Conservation (phyloP, 495 filamentous ascomycete species). For the Thermothielavioides terrestris region DNA sequence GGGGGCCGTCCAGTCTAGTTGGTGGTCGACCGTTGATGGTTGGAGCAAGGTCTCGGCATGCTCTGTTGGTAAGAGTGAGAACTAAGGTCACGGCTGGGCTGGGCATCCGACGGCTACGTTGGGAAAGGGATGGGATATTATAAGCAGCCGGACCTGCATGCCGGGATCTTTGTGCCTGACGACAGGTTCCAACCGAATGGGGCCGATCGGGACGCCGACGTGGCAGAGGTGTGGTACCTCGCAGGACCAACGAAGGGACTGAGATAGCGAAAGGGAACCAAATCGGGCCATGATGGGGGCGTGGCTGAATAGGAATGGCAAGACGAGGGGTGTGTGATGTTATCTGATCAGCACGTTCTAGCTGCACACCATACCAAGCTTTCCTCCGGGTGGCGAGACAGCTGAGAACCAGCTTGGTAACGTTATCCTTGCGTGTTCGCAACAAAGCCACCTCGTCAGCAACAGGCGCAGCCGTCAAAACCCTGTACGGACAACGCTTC, state of each 20-base stretch:
- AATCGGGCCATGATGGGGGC: neutral
- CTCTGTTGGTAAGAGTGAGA: neutral
- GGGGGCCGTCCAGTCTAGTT: neutral
- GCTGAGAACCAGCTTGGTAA: too few relatives aligned
- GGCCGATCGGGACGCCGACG: conserved; percentile 1
- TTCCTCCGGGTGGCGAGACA: neutral
- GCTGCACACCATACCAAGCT: conserved; percentile 7
- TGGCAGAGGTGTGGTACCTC: conserved; percentile 9
- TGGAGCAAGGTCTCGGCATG: neutral
- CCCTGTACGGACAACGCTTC: neutral
- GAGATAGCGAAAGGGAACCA: neutral
- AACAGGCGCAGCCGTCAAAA: neutral
- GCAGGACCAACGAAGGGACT: neutral
- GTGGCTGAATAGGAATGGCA: conserved; percentile 2
- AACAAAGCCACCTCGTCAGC: conserved; percentile 4
- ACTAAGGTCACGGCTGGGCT: neutral
- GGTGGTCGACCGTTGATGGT: neutral
- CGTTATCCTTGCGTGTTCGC: neutral
- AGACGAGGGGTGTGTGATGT: neutral
- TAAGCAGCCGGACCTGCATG: neutral
- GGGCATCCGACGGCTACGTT: neutral
- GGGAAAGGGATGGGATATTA: neutral
- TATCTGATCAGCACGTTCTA: neutral
- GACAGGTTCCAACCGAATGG: neutral
- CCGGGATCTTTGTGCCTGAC: conserved; percentile 1